Evolutionary conservation across 352 stramenopile species (phyloP).

Genomic region (Poterioochromonas sp.): DNA sequence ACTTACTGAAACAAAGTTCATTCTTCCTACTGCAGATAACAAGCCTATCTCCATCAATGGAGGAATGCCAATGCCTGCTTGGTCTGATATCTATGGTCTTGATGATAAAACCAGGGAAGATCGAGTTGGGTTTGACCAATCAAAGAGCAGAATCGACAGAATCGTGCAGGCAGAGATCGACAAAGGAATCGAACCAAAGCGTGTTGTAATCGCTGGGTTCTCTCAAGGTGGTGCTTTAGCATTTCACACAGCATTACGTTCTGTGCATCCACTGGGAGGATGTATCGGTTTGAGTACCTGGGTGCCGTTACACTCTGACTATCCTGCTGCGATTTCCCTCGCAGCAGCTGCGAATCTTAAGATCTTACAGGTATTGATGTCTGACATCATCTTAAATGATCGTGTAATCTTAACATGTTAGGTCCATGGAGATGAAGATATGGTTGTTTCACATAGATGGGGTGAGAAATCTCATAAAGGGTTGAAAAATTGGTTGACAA

Average conservation of each 20-base stretch:
- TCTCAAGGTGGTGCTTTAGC: conserved; percentile 80
- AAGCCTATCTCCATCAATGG: conserved; percentile 87
- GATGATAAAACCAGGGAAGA: conserved; percentile 68
- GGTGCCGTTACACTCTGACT: conserved; percentile 30
- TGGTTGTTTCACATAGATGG: conserved; percentile 25
- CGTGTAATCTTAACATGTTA: background rate
- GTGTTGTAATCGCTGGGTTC: conserved; percentile 86
- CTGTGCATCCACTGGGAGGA: conserved; percentile 41
- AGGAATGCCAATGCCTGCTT: conserved; percentile 79
- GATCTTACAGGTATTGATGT: conserved; percentile 9
- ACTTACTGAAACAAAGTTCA: conserved; percentile 57
- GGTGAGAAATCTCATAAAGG: conserved; percentile 33
- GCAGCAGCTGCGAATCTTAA: background rate
- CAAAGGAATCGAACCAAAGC: conserved; percentile 55
- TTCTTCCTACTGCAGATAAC: conserved; percentile 64
- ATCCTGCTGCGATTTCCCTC: background rate
- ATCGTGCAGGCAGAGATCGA: conserved; percentile 69
- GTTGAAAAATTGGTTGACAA: conserved; percentile 3
- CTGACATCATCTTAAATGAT: background rate
- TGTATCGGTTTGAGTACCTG: conserved; percentile 35
- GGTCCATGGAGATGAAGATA: conserved; percentile 35
- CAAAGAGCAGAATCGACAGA: conserved; percentile 53
- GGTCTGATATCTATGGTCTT: conserved; percentile 87
- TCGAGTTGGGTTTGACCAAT: conserved; percentile 73
- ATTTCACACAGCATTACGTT: conserved; percentile 50